These are phyloP conservation scores for Beta vulgaris DNA, from an alignment of 148 eudicot species.

Conservation along the genomic window DNA sequence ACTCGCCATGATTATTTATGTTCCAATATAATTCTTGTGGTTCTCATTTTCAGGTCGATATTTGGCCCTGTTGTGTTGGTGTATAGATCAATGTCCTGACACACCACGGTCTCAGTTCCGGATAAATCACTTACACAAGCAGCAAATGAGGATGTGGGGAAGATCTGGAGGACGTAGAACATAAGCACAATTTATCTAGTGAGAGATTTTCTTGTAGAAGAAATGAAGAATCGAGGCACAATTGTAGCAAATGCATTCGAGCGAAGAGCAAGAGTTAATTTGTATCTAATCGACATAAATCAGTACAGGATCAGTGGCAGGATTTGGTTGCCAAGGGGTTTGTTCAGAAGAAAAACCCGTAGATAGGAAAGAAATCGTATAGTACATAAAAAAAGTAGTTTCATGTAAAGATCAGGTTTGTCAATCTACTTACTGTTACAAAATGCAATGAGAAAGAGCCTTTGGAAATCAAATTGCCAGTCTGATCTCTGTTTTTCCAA, in stretches of 20 bases:
- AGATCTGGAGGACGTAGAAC: neutral
- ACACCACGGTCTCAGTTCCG: neutral
- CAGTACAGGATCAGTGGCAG: constrained; percentile 10
- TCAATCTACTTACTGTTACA: neutral
- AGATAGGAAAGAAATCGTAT: constrained; percentile 20
- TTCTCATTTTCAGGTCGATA: neutral
- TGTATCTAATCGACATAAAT: neutral
- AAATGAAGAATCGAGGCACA: neutral
- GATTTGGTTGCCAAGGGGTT: neutral
- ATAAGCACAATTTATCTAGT: neutral
- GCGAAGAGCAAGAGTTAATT: neutral
- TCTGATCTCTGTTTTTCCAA: neutral
- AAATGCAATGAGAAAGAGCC: constrained; percentile 8
- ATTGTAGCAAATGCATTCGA: neutral
- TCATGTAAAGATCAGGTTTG: constrained; percentile 25
- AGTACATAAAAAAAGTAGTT: constrained; percentile 20
- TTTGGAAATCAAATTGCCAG: neutral
- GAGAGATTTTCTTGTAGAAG: neutral
- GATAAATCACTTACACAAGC: constrained; percentile 5
- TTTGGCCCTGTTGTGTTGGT: neutral
- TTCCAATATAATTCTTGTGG: too few species aligned
- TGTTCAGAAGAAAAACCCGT: neutral
- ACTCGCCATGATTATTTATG: too few species aligned
- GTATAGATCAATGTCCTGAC: neutral
- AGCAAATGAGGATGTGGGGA: constrained; percentile 2